These are phyloP conservation scores for Lecanosticta acicola DNA, from an alignment of 2,329 filamentous ascomycete genomes.

Conservation along the genomic window DNA sequence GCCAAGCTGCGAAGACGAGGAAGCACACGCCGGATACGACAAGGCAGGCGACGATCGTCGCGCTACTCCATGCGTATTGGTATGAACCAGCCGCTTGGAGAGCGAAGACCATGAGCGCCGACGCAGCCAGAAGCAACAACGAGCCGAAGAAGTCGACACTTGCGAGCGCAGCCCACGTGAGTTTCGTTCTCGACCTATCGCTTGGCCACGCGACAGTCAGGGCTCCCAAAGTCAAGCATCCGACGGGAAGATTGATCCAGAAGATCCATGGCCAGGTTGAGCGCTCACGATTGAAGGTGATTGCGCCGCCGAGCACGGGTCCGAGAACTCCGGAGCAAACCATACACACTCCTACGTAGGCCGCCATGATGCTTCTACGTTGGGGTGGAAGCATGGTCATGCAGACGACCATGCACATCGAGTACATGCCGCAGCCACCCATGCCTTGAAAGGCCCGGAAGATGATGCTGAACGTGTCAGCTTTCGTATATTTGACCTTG, in stretches of 20 bases:
- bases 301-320: slow-evolving; percentile 12
- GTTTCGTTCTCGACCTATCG: slow-evolving; percentile 31
- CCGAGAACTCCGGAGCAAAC: slow-evolving; percentile 10
- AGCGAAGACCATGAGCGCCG: slow-evolving; percentile 53
- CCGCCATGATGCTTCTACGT: slow-evolving; percentile 42
- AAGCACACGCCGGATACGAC: slow-evolving; percentile 36
- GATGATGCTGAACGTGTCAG: slow-evolving; percentile 15
- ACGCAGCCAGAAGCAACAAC: slow-evolving; percentile 49
- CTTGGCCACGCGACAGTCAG: slow-evolving; percentile 50
- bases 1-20: slow-evolving; percentile 40
- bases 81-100: slow-evolving; percentile 49
- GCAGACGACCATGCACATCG: slow-evolving; percentile 48
- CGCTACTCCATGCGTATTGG: slow-evolving; percentile 39
- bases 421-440: slow-evolving; percentile 37
- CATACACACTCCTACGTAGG: slow-evolving; percentile 42
- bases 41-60: slow-evolving; percentile 42
- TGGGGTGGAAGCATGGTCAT: slow-evolving; percentile 46
- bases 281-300: slow-evolving; percentile 6
- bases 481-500: neutral
- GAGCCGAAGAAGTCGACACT: slow-evolving; percentile 52
- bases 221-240: slow-evolving; percentile 42
- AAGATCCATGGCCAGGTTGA: slow-evolving; percentile 39
- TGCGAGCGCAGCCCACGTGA: slow-evolving; percentile 36
- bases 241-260: slow-evolving; percentile 55
- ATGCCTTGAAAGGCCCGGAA: slow-evolving; percentile 30